A percentile compares a stretch with the other conserved stretches of the same genome.
phyloP scores from a whole-genome alignment of 345 rosid species.

The Heritiera littoralis region DNA sequence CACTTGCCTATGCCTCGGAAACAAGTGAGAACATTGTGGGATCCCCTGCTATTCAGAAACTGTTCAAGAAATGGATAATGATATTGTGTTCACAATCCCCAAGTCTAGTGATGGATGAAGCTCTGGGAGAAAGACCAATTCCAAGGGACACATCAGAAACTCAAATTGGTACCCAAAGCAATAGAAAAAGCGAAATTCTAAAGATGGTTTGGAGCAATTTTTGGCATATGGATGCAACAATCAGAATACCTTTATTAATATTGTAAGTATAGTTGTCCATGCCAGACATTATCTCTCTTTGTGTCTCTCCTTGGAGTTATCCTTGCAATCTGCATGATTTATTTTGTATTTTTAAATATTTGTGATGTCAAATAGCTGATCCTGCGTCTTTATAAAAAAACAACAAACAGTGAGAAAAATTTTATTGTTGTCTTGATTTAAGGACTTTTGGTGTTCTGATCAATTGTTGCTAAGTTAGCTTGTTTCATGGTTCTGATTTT shows the following conservation, averaged over 20 bases:
- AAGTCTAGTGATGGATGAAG: conserved; percentile 50
- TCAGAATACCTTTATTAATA: conserved; percentile 67
- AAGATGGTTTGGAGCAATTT: conserved; percentile 54
- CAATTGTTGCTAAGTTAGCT: neutral
- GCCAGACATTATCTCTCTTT: neutral
- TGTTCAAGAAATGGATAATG: conserved; percentile 83
- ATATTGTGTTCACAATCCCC: conserved; percentile 56
- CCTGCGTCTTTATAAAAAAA: neutral
- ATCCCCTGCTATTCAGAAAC: conserved; percentile 69
- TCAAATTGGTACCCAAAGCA: conserved; percentile 33
- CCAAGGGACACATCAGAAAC: conserved; percentile 38
- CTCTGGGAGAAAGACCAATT: conserved; percentile 50
- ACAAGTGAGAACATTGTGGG: conserved; percentile 53
- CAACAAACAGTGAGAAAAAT: neutral
- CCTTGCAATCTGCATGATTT: conserved; percentile 8
- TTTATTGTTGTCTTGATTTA: neutral
- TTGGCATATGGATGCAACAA: conserved; percentile 67
- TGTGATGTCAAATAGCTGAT: neutral
- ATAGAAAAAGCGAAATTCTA: conserved; percentile 37
- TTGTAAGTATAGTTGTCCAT: conserved; percentile 59
- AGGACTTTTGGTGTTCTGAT: neutral
- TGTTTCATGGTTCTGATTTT: neutral
- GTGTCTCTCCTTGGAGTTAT: neutral
- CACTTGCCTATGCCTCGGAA: conserved; percentile 64
- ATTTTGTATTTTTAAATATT: neutral